A percentile compares a stretch with the other conserved stretches of the same genome.
These are phyloP conservation scores for Pseudogymnoascus destructans DNA, from an alignment of 2,329 filamentous ascomycete species.

Conservation along the genomic window DNA sequence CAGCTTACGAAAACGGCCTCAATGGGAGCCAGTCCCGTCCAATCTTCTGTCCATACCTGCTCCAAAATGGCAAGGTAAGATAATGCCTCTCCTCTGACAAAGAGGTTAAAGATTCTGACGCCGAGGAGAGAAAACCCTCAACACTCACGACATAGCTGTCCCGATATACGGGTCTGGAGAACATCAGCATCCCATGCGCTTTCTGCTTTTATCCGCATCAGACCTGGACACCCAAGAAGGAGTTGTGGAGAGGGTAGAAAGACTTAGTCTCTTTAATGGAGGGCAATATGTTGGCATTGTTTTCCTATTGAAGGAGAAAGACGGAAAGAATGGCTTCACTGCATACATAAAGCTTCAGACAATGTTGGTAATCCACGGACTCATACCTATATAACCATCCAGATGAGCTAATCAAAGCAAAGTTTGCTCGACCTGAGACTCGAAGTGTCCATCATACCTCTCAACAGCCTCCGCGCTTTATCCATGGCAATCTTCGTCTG, in stretches of 20 bases:
- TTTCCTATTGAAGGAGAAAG: conserved; percentile 22
- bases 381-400: not conserved
- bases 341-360: conserved; percentile 23
- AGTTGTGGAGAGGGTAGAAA: conserved; percentile 21
- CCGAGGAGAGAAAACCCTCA: conserved; percentile 18
- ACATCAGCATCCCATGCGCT: conserved; percentile 14
- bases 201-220: conserved; percentile 22
- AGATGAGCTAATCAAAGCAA: conserved; percentile 10
- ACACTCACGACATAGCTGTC: conserved; percentile 23
- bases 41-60: conserved; percentile 17
- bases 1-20: conserved; percentile 21
- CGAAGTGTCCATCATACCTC: conserved; percentile 23
- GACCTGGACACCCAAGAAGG: conserved; percentile 15
- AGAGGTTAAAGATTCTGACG: not conserved
- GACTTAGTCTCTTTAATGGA: conserved; percentile 23
- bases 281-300: conserved; percentile 23
- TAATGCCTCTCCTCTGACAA: not conserved
- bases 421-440: conserved; percentile 20
- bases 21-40: conserved; percentile 22
- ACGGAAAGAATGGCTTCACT: conserved; percentile 16
- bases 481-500: conserved; percentile 19
- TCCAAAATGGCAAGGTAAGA: conserved; percentile 24
- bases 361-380: conserved; percentile 15
- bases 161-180: conserved; percentile 14
- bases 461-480: conserved; percentile 18